phyloP scores from a whole-genome alignment of 768 basidiomycete genomes.

The Psilocybe subaeruginosa region DNA sequence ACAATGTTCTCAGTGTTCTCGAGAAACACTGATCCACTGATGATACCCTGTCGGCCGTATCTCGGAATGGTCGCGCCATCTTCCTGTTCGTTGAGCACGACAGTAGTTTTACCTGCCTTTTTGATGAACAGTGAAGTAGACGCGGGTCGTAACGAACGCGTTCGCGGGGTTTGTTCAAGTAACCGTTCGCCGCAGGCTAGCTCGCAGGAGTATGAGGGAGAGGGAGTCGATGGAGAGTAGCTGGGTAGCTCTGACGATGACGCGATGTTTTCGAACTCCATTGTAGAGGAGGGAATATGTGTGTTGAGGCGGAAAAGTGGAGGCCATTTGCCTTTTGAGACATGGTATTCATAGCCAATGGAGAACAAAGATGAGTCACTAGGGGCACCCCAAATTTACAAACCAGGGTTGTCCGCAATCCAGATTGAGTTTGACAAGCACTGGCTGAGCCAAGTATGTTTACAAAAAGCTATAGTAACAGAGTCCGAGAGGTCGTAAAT shows the following conservation, averaged over 20 bases:
- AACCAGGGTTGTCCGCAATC: neutral
- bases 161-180: constrained; percentile 51
- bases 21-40: constrained; percentile 47
- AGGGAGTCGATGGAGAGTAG: constrained; percentile 57
- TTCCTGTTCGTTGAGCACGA: constrained; percentile 53
- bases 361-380: constrained; percentile 4
- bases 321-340: neutral
- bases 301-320: neutral
- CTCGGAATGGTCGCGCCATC: constrained; percentile 36
- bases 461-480: neutral
- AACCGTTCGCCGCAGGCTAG: constrained; percentile 54
- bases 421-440: neutral
- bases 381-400: neutral
- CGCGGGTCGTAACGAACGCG: constrained; percentile 18
- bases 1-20: constrained; percentile 39
- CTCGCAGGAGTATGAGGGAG: constrained; percentile 61
- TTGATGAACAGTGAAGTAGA: constrained; percentile 46
- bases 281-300: constrained; percentile 11
- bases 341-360: constrained; percentile 5
- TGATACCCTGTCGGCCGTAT: constrained; percentile 44
- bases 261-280: constrained; percentile 15
- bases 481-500: neutral
- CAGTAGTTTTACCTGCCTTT: constrained; percentile 38
- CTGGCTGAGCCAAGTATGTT: neutral
- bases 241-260: constrained; percentile 39